Percentiles rank a stretch among this genome's conserved stretches.
phyloP scores from a whole-genome alignment of 352 stramenopile genomes.

The Pythium guiyangense region DNA sequence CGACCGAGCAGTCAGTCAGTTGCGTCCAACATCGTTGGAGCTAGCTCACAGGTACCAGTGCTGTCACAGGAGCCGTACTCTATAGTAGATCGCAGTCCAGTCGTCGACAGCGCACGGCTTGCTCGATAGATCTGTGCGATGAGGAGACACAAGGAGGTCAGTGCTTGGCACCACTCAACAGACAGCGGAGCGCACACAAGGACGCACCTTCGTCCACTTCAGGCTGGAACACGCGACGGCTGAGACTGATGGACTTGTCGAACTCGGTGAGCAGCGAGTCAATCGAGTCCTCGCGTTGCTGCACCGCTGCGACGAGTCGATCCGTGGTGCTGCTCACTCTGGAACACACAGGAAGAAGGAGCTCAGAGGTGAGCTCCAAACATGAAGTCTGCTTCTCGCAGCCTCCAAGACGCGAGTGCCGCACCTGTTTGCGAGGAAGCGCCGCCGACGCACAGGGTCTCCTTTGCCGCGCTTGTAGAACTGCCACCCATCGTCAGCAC shows the following conservation, averaged over 20 bases:
- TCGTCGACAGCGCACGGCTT: constrained; percentile 17
- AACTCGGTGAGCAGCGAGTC: constrained; percentile 77
- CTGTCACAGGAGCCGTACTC: constrained; percentile 14
- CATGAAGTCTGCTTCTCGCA: not conserved
- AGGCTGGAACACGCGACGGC: constrained; percentile 60
- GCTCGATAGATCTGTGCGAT: not conserved
- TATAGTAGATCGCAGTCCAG: constrained; percentile 36
- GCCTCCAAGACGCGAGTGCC: not conserved
- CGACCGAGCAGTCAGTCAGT: no score
- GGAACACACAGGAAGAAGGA: not conserved
- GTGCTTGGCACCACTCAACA: not conserved
- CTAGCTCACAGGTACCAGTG: no score
- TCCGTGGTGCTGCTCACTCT: constrained; percentile 59
- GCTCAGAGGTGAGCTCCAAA: not conserved
- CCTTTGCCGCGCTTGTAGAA: constrained; percentile 68
- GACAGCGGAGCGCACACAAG: not conserved
- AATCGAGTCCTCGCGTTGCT: constrained; percentile 69
- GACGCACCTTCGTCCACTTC: constrained; percentile 30
- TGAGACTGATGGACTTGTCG: constrained; percentile 59
- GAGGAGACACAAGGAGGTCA: not conserved
- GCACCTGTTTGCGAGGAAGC: constrained; percentile 74
- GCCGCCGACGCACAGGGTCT: constrained; percentile 35
- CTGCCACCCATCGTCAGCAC: constrained; percentile 15
- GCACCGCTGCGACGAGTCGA: constrained; percentile 53
- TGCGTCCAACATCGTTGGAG: not conserved